These are phyloP conservation scores for Jackrogersella multiformis DNA, from an alignment of 495 filamentous ascomycete species.

Conservation along the genomic window DNA sequence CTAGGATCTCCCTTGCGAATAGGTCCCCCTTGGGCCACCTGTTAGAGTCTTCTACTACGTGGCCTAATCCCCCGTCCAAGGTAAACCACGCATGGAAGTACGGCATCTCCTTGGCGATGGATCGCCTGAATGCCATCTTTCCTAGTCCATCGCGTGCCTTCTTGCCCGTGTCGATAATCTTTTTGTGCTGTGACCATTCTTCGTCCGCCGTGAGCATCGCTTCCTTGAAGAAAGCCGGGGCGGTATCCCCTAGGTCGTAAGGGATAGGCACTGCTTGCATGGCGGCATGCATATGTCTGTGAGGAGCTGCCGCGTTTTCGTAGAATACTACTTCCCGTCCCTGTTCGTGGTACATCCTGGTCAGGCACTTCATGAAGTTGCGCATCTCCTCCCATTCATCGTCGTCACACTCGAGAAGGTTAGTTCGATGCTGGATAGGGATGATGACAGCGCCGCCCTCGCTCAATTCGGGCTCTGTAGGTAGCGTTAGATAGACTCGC, in stretches of 20 bases:
- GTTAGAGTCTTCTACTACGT: slow-evolving; percentile 87
- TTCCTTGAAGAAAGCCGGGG: slow-evolving; percentile 95
- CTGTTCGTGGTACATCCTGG: slow-evolving; percentile 89
- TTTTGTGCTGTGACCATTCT: slow-evolving; percentile 95
- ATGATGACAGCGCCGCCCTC: slow-evolving; percentile 86
- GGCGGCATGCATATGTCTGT: slow-evolving; percentile 81
- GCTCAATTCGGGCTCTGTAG: slow-evolving; percentile 87
- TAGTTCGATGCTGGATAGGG: slow-evolving; percentile 86
- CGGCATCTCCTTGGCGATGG: slow-evolving; percentile 94
- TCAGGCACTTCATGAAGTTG: slow-evolving; percentile 99
- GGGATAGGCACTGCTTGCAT: slow-evolving; percentile 90
- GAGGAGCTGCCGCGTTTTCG: slow-evolving; percentile 89
- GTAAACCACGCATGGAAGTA: slow-evolving; percentile 99
- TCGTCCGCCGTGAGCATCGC: slow-evolving; percentile 87
- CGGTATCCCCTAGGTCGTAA: slow-evolving; percentile 84
- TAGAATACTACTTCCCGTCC: slow-evolving; percentile 94
- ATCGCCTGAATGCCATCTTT: slow-evolving; percentile 81
- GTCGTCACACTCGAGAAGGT: slow-evolving; percentile 96
- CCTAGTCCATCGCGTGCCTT: slow-evolving; percentile 74
- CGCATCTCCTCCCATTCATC: slow-evolving; percentile 99
- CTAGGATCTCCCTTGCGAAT: slow-evolving; percentile 91
- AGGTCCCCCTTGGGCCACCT: slow-evolving; percentile 93
- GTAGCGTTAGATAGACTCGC: slow-evolving; percentile 85
- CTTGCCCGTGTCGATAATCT: slow-evolving; percentile 87
- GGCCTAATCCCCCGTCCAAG: slow-evolving; percentile 89